Percentiles rank a stretch among this genome's conserved stretches.
Evolutionary conservation across 306 rosid species (phyloP).

Genomic region (Cicer yamashitae): DNA sequence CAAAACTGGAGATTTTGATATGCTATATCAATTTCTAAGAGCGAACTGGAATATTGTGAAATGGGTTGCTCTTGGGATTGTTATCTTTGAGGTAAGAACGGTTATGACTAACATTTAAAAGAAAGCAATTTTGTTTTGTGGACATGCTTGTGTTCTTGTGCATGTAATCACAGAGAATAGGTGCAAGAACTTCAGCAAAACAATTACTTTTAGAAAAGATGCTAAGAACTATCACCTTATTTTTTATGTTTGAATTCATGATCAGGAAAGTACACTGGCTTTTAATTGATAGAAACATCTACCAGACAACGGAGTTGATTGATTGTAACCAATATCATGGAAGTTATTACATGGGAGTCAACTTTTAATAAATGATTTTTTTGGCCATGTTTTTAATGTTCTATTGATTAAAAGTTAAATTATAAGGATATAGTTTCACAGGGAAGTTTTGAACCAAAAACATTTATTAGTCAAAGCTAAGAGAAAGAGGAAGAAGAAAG

Average conservation of each 20-base stretch:
- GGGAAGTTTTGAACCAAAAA: conserved; percentile 29
- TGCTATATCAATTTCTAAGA: conserved; percentile 69
- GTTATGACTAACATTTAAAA: conserved; percentile 22
- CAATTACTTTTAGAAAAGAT: conserved; percentile 22
- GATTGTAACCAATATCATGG: conserved; percentile 16
- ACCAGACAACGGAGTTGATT: neutral
- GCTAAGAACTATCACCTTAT: conserved; percentile 33
- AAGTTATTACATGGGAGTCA: conserved; percentile 14
- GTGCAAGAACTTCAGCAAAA: conserved; percentile 18
- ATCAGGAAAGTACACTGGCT: neutral
- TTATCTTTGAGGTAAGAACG: conserved; percentile 76
- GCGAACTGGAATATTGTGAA: conserved; percentile 76
- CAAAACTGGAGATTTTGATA: conserved; percentile 76
- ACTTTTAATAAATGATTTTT: neutral
- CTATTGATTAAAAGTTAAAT: conserved; percentile 15
- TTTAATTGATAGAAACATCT: conserved; percentile 7
- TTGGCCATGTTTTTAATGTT: neutral
- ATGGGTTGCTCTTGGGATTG: conserved; percentile 96
- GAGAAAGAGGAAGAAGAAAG: conserved; percentile 29
- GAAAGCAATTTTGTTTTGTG: conserved; percentile 29
- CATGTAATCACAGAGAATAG: conserved; percentile 26
- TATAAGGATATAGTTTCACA: neutral
- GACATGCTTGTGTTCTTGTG: conserved; percentile 32
- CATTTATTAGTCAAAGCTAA: neutral
- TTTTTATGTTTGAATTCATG: conserved; percentile 23